phyloP scores from a whole-genome alignment of 768 basidiomycete species.

The Podaxis rugospora region DNA sequence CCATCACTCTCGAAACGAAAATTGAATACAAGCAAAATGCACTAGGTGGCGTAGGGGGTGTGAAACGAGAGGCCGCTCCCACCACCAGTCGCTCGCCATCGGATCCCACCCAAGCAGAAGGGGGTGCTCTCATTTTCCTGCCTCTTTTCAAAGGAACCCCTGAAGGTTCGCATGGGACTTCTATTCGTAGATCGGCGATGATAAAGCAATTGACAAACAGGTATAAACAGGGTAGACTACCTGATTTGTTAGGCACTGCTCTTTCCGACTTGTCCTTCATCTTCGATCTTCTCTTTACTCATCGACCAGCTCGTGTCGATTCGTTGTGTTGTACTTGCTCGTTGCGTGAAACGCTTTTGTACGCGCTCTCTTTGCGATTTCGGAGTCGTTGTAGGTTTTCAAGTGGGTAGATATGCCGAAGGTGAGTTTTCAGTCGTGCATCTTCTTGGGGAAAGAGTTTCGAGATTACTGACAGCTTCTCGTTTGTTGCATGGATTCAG shows the following conservation, averaged over 20 bases:
- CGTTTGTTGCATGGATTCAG: not conserved
- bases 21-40: not conserved
- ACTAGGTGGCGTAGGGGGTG: not conserved
- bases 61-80: not conserved
- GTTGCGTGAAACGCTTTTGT: not conserved
- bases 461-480: not conserved
- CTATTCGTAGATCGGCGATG: not conserved
- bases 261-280: not conserved
- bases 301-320: not conserved
- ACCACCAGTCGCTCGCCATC: not conserved
- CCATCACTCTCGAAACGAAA: not conserved
- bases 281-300: not conserved
- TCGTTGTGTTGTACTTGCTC: not conserved
- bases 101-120: not conserved
- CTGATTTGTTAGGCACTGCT: conserved; percentile 5
- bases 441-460: too few species aligned
- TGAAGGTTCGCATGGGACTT: not conserved
- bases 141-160: not conserved
- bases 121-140: not conserved
- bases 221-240: not conserved
- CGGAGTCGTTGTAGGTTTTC: not conserved
- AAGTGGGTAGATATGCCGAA: conserved; percentile 4
- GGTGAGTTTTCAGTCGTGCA: not conserved
- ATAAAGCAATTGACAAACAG: not conserved
- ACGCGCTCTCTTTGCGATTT: not conserved